Conservation (phyloP, 1,284 basidiomycete genomes). For the Pseudomicrostroma phylloplanum region DNA sequence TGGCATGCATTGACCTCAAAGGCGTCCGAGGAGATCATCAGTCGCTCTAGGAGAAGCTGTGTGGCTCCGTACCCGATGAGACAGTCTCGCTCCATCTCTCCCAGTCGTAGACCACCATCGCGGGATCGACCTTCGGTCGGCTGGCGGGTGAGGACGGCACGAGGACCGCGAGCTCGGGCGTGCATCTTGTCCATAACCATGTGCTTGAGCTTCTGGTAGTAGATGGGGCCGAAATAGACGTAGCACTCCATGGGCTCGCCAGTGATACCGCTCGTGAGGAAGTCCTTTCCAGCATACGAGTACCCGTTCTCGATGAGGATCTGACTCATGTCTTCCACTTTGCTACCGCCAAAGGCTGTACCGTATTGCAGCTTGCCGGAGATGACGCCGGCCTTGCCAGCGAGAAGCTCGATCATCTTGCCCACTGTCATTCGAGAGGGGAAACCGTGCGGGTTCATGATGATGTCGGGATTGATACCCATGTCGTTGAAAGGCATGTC, state of each 20-base stretch:
- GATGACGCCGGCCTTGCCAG: conserved; percentile 74
- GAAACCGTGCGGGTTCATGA: conserved; percentile 99
- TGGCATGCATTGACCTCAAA: conserved; percentile 96
- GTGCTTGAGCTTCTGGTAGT: conserved; percentile 64
- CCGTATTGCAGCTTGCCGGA: conserved; percentile 82
- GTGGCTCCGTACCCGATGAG: conserved; percentile 62
- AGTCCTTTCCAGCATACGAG: conserved; percentile 95
- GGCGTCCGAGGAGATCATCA: conserved; percentile 86
- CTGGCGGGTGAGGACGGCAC: conserved; percentile 92
- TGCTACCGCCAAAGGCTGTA: conserved; percentile 91
- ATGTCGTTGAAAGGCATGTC: conserved; percentile 99
- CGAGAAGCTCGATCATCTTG: conserved; percentile 97
- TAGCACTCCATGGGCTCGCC: conserved; percentile 93
- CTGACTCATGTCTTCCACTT: conserved; percentile 97
- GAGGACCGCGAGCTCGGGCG: conserved; percentile 74
- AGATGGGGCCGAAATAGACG: conserved; percentile 97
- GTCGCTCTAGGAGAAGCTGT: conserved; percentile 84
- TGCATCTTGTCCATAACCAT: conserved; percentile 99
- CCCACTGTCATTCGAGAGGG: conserved; percentile 98
- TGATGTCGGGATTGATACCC: conserved; percentile 90
- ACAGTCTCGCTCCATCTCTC: conserved; percentile 97
- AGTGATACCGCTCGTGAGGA: conserved; percentile 94
- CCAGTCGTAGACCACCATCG: conserved; percentile 91
- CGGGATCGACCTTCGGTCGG: conserved; percentile 96
- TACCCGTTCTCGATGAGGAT: conserved; percentile 93